Conservation (phyloP, 2,329 filamentous ascomycete genomes). For the Xylaria polymorpha region DNA sequence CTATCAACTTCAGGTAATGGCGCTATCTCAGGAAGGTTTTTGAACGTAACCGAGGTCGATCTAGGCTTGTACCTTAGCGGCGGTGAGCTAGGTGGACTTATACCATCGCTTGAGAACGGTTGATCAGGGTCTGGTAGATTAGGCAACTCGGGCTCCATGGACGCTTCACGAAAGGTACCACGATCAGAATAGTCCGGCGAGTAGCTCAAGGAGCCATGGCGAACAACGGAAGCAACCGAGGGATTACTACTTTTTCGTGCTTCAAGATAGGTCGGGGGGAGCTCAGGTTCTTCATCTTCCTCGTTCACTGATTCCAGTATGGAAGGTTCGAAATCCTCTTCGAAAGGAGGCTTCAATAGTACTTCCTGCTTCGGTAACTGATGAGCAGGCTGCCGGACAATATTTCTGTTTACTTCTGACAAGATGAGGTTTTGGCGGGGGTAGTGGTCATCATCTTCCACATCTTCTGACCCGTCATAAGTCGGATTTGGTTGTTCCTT, state of each 20-base stretch:
- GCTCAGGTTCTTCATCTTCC: constrained; percentile 48
- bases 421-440: constrained; percentile 35
- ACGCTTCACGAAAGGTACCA: constrained; percentile 54
- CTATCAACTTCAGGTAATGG: constrained; percentile 55
- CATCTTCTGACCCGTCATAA: constrained; percentile 41
- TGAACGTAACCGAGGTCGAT: constrained; percentile 57
- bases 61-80: constrained; percentile 54
- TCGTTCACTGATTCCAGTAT: constrained; percentile 50
- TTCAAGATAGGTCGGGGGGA: constrained; percentile 45
- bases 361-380: constrained; percentile 37
- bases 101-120: constrained; percentile 51
- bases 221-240: constrained; percentile 54
- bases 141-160: constrained; percentile 57
- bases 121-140: constrained; percentile 50
- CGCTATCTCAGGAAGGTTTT: constrained; percentile 59
- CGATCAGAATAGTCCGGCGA: constrained; percentile 58
- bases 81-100: constrained; percentile 63
- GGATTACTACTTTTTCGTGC: constrained; percentile 43
- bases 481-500: constrained; percentile 29
- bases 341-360: constrained; percentile 32
- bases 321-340: constrained; percentile 48
- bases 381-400: constrained; percentile 43
- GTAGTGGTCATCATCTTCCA: constrained; percentile 17
- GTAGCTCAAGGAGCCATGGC: constrained; percentile 54
- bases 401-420: constrained; percentile 46